phyloP scores from a whole-genome alignment of 2,329 filamentous ascomycete genomes.

The Apiospora saccharicola region DNA sequence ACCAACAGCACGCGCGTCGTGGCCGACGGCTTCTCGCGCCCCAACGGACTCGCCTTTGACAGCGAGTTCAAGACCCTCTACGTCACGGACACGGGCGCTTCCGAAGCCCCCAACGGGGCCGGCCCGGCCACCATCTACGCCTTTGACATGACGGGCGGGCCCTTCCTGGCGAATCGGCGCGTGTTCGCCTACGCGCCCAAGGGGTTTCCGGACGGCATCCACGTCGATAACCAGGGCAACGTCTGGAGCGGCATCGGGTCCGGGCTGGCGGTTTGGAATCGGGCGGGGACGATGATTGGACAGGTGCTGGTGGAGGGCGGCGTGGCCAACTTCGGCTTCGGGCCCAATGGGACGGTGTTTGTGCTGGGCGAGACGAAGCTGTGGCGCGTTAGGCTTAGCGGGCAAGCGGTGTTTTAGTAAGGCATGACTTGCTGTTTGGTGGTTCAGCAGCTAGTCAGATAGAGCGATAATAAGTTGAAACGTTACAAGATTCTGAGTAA shows the following conservation, averaged over 20 bases:
- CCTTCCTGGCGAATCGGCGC: slow-evolving; percentile 27
- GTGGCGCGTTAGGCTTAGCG: slow-evolving; percentile 26
- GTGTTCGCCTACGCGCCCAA: slow-evolving; percentile 29
- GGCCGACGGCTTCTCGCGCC: slow-evolving; percentile 16
- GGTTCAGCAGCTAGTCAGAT: not conserved
- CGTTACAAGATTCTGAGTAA: not conserved
- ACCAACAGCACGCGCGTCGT: slow-evolving; percentile 19
- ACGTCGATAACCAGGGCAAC: slow-evolving; percentile 27
- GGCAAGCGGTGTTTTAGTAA: not conserved
- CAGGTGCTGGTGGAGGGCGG: slow-evolving; percentile 26
- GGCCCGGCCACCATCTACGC: slow-evolving; percentile 27
- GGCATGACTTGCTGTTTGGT: not conserved
- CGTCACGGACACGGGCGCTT: slow-evolving; percentile 15
- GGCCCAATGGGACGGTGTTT: slow-evolving; percentile 26
- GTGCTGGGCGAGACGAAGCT: slow-evolving; percentile 27
- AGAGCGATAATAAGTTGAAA: not conserved
- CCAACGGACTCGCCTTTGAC: slow-evolving; percentile 23
- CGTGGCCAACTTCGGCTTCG: slow-evolving; percentile 29
- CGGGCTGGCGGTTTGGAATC: slow-evolving; percentile 28
- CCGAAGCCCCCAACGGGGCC: not conserved
- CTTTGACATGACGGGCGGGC: slow-evolving; percentile 24
- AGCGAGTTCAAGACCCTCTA: not conserved
- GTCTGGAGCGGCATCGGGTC: slow-evolving; percentile 28
- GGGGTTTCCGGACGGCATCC: slow-evolving; percentile 28
- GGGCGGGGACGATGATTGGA: slow-evolving; percentile 26